Evolutionary conservation across 2,329 filamentous ascomycete species (phyloP).

Genomic region (Arthrobotrys pseudoclavata): DNA sequence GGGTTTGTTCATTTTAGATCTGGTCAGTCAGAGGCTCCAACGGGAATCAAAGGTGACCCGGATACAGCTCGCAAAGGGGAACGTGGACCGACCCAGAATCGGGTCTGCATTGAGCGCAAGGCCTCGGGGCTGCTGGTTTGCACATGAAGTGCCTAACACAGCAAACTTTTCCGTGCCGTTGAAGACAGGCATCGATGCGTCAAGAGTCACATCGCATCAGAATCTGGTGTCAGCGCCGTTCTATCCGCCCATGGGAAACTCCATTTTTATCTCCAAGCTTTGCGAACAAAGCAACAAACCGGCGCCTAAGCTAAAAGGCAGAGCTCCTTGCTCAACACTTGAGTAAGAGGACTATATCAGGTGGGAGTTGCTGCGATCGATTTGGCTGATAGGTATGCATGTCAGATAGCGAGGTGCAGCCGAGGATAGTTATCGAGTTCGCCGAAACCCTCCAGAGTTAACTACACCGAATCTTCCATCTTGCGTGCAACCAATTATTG

Average conservation of each 20-base stretch:
- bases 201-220: constrained; percentile 1
- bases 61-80: constrained; percentile 23
- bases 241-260: constrained; percentile 2
- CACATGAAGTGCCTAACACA: not conserved
- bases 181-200: constrained; percentile 1
- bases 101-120: not conserved
- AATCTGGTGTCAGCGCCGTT: constrained; percentile 14
- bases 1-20: constrained; percentile 49
- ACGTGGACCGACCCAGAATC: not conserved
- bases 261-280: not conserved
- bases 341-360: not conserved
- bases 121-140: constrained; percentile 4
- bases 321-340: not conserved
- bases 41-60: not conserved
- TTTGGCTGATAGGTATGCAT: not conserved
- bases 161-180: constrained; percentile 20
- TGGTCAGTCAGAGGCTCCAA: constrained; percentile 26
- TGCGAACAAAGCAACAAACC: not conserved
- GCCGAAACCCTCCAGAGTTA: not conserved
- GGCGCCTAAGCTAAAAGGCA: not conserved
- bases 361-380: not conserved
- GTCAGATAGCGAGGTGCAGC: not conserved
- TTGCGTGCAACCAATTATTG: not conserved
- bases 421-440: not conserved
- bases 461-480: not conserved